Conservation (phyloP, 2,329 filamentous ascomycete genomes). For the Verticillium dahliae region DNA sequence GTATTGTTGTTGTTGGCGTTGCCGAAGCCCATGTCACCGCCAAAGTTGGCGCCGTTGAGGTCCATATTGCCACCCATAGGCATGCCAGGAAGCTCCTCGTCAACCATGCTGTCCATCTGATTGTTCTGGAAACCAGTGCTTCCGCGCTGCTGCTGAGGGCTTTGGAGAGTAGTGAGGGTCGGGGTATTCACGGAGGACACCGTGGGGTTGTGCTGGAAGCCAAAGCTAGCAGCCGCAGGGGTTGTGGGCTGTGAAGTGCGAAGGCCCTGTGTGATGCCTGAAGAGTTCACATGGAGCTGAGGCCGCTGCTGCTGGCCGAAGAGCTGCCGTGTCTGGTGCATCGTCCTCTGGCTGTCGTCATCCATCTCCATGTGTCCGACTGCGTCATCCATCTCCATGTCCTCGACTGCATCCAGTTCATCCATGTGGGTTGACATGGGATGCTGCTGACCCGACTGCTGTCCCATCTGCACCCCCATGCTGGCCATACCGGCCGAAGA, state of each 20-base stretch:
- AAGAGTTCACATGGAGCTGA: constrained; percentile 74
- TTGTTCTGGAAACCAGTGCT: constrained; percentile 27
- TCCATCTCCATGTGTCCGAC: constrained; percentile 60
- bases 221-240: constrained; percentile 69
- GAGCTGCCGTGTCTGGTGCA: constrained; percentile 64
- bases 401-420: constrained; percentile 80
- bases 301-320: constrained; percentile 62
- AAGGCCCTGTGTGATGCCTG: constrained; percentile 69
- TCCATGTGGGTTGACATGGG: constrained; percentile 41
- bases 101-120: constrained; percentile 64
- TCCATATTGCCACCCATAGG: constrained; percentile 56
- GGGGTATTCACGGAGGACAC: constrained; percentile 97
- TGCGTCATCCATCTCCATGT: constrained; percentile 95
- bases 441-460: constrained; percentile 26
- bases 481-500: constrained; percentile 7
- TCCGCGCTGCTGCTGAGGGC: constrained; percentile 40
- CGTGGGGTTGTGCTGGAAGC: constrained; percentile 86
- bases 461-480: constrained; percentile 20
- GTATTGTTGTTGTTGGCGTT: constrained; percentile 41
- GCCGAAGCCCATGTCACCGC: constrained; percentile 51
- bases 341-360: constrained; percentile 55
- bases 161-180: constrained; percentile 73
- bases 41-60: constrained; percentile 42
- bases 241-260: constrained; percentile 82
- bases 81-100: constrained; percentile 64